Evolutionary conservation across 352 stramenopile species (phyloP).

Genomic region (Thraustochytrium sp.): DNA sequence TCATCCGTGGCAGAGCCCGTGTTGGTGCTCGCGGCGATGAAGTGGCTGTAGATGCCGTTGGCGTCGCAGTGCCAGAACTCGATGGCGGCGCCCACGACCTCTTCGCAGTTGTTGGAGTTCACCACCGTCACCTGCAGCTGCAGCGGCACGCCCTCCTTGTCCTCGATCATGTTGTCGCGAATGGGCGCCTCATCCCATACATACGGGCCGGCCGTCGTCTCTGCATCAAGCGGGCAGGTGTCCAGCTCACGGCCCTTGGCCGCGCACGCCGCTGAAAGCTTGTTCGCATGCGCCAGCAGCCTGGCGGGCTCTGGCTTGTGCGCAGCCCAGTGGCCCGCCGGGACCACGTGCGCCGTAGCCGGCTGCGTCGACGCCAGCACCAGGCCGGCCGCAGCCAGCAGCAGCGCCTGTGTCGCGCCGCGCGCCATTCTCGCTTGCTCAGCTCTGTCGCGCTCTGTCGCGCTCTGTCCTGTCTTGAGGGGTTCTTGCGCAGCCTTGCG

Average conservation of each 20-base stretch:
- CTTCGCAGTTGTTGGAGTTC: slow-evolving; percentile 13
- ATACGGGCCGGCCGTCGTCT: not conserved
- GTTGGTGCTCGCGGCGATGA: slow-evolving; percentile 2
- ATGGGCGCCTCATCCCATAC: not conserved
- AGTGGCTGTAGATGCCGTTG: slow-evolving; percentile 27
- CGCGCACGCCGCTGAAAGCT: not conserved
- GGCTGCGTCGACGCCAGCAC: too few species aligned
- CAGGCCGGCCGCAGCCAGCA: too few species aligned
- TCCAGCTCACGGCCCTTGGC: not conserved
- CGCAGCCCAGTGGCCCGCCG: too few species aligned
- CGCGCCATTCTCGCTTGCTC: too few species aligned
- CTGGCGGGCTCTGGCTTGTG: too few species aligned
- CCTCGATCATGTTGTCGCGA: slow-evolving; percentile 25
- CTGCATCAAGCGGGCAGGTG: not conserved
- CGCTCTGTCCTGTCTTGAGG: too few species aligned
- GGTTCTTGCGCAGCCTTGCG: too few species aligned
- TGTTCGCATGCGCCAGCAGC: too few species aligned
- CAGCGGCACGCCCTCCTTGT: not conserved
- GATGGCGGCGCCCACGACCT: not conserved
- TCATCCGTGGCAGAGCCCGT: not conserved
- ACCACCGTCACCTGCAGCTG: not conserved
- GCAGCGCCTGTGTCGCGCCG: too few species aligned
- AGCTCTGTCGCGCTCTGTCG: too few species aligned
- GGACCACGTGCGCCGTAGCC: too few species aligned
- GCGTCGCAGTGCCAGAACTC: slow-evolving; percentile 39